These are phyloP conservation scores for Dryas alaskensis DNA, from an alignment of 306 rosid genomes.

Conservation along the genomic window DNA sequence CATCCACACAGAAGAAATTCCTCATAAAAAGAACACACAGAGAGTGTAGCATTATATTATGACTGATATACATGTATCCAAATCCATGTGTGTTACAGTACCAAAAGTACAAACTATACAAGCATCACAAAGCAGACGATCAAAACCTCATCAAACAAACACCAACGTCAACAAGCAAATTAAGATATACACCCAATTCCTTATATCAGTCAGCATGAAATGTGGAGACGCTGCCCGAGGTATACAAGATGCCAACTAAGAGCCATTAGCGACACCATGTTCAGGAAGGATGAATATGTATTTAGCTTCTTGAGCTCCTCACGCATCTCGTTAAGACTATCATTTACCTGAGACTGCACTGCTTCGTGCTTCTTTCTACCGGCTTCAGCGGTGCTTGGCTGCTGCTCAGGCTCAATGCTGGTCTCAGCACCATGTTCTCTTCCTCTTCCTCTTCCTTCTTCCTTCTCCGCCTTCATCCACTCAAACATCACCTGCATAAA, in stretches of 20 bases:
- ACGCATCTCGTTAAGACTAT: constrained; percentile 25
- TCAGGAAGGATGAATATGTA: constrained; percentile 52
- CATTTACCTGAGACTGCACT: constrained; percentile 29
- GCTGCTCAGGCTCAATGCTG: constrained; percentile 10
- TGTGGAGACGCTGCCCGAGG: constrained; percentile 41
- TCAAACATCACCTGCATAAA: constrained; percentile 64
- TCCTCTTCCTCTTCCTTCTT: constrained; percentile 79
- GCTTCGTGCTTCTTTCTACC: constrained; percentile 22
- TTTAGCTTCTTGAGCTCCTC: constrained; percentile 64
- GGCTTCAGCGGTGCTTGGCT: constrained; percentile 1
- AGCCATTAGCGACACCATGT: constrained; percentile 52
- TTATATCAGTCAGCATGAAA: background rate
- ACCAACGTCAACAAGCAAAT: background rate
- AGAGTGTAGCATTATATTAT: background rate
- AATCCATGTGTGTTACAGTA: background rate
- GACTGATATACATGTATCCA: background rate
- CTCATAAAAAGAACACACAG: background rate
- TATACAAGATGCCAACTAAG: constrained; percentile 71
- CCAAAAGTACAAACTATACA: background rate
- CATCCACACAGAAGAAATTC: background rate
- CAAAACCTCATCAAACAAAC: background rate
- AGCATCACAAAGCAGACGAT: background rate
- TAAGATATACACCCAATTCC: background rate
- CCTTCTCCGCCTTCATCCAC: constrained; percentile 64
- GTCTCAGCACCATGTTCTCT: constrained; percentile 25